Conservation (phyloP, 2,329 filamentous ascomycete species). For the Penicillium sp. region DNA sequence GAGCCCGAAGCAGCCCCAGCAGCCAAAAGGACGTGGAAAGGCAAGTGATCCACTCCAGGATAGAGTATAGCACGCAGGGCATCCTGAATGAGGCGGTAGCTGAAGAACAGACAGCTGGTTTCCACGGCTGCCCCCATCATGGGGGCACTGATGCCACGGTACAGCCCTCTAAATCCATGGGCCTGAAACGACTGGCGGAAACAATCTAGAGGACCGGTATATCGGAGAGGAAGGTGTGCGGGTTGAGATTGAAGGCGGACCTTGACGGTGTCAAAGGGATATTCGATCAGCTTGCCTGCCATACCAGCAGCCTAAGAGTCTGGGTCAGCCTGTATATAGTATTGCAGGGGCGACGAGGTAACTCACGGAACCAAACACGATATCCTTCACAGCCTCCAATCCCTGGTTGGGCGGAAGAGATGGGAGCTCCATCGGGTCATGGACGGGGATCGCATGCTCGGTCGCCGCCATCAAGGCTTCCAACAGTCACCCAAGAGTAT, state of each 20-base stretch:
- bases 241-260: slow-evolving; percentile 96
- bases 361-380: slow-evolving; percentile 78
- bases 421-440: slow-evolving; percentile 41
- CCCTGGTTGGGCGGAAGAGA: slow-evolving; percentile 45
- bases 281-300: slow-evolving; percentile 93
- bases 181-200: slow-evolving; percentile 77
- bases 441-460: slow-evolving; percentile 35
- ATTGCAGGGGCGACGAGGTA: neutral
- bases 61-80: slow-evolving; percentile 62
- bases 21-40: slow-evolving; percentile 67
- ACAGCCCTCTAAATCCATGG: slow-evolving; percentile 76
- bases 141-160: slow-evolving; percentile 88
- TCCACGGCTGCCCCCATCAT: slow-evolving; percentile 87
- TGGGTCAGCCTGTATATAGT: neutral
- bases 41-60: slow-evolving; percentile 53
- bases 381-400: slow-evolving; percentile 72
- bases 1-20: slow-evolving; percentile 84
- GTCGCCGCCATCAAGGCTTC: slow-evolving; percentile 34
- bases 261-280: slow-evolving; percentile 97
- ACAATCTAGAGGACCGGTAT: slow-evolving; percentile 84
- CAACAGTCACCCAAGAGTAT: slow-evolving; percentile 15
- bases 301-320: slow-evolving; percentile 65
- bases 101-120: slow-evolving; percentile 88
- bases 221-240: slow-evolving; percentile 72
- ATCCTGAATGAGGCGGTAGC: slow-evolving; percentile 64